Percentiles rank a stretch among this genome's conserved stretches.
Evolutionary conservation across 768 basidiomycete genomes (phyloP).

Genomic region (Lactifluus volemus): DNA sequence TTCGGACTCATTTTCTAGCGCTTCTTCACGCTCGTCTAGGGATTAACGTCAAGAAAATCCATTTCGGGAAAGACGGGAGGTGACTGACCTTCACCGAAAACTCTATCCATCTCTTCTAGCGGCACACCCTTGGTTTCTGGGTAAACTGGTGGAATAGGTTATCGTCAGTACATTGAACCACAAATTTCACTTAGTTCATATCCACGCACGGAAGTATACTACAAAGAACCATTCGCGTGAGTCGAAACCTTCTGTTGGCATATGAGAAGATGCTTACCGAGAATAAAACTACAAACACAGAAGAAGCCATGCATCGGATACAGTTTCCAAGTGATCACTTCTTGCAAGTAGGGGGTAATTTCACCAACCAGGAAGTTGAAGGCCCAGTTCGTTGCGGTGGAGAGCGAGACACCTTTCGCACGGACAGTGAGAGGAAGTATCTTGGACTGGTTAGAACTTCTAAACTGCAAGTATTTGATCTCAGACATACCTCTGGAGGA

Average conservation of each 20-base stretch:
- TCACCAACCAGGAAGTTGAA: constrained; percentile 90
- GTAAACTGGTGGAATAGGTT: constrained; percentile 43
- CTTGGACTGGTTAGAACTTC: constrained; percentile 29
- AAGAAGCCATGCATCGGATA: constrained; percentile 97
- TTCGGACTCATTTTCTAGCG: constrained; percentile 57
- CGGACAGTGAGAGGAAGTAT: constrained; percentile 87
- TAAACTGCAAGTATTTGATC: background rate
- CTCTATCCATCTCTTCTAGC: constrained; percentile 83
- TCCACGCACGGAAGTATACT: constrained; percentile 65
- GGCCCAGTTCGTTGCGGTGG: constrained; percentile 80
- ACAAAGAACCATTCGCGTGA: background rate
- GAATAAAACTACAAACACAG: constrained; percentile 76
- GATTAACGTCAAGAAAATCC: background rate
- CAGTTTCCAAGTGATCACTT: constrained; percentile 79
- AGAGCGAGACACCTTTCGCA: constrained; percentile 92
- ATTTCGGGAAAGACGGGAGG: background rate
- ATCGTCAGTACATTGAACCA: background rate
- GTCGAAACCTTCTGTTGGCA: background rate
- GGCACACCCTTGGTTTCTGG: constrained; percentile 84
- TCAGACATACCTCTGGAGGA: constrained; percentile 60
- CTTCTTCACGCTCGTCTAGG: constrained; percentile 45
- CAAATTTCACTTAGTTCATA: background rate
- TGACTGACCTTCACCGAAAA: constrained; percentile 76
- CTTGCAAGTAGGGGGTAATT: constrained; percentile 79
- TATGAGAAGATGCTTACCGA: constrained; percentile 39